Evolutionary conservation across 2,329 filamentous ascomycete genomes (phyloP).

Genomic region (Claviceps sp.): DNA sequence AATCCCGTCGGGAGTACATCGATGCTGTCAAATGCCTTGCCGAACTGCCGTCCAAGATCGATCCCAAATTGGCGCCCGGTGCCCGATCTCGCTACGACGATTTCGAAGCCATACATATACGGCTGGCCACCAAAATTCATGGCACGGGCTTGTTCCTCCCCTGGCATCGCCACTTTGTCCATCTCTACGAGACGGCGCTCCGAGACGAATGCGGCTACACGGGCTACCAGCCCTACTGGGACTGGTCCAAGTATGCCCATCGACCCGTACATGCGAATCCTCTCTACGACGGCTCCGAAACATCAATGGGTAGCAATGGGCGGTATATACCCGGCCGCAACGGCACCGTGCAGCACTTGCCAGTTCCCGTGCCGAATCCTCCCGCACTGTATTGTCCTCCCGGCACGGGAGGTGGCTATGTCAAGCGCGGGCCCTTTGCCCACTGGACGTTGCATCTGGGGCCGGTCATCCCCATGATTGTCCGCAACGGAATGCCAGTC

Average conservation of each 20-base stretch:
- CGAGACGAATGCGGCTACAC: slow-evolving; percentile 28
- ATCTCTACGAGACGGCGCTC: slow-evolving; percentile 24
- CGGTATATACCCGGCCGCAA: background rate
- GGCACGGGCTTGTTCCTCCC: slow-evolving; percentile 6
- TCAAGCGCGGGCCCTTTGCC: slow-evolving; percentile 1
- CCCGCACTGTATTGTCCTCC: background rate
- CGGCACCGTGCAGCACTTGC: background rate
- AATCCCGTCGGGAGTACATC: background rate
- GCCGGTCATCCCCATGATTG: background rate
- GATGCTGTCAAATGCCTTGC: background rate
- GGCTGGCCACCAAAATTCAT: background rate
- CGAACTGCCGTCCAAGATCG: background rate
- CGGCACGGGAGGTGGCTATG: slow-evolving; percentile 5
- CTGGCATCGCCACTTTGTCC: slow-evolving; percentile 29
- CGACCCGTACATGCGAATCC: background rate
- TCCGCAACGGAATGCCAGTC: background rate
- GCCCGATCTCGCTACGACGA: slow-evolving; percentile 4
- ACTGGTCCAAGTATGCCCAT: background rate
- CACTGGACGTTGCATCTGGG: background rate
- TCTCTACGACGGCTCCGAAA: slow-evolving; percentile 3
- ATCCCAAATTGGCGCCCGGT: background rate
- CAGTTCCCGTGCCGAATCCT: background rate
- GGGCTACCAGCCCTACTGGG: slow-evolving; percentile 6
- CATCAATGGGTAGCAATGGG: slow-evolving; percentile 2
- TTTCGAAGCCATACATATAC: slow-evolving; percentile 3